Evolutionary conservation across 805 yeast genomes (phyloP), one percentile per base, ranked within the genome.

Genomic region (Zygosaccharomyces lentus): DNA sequence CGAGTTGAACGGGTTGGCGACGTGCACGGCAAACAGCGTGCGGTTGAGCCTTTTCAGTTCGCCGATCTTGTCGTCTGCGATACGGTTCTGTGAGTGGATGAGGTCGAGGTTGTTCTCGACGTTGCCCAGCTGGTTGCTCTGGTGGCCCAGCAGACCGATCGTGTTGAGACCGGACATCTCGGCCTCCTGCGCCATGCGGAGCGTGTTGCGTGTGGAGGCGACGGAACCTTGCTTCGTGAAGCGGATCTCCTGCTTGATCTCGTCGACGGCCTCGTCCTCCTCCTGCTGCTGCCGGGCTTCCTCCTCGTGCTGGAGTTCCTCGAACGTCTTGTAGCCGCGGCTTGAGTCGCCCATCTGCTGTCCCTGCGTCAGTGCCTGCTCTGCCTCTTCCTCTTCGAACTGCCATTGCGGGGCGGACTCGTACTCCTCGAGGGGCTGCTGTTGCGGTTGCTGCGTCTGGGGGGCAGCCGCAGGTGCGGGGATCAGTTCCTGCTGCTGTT

Each of bases 91-190:
- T 2, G 87, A 82, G 48, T 82, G 84, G 43, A 95, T 87, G 45
- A 86, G 69, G 44, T 85, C 78, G 54, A 91, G 70, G 53, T 82
- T 82, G 53, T 79, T 78, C 62, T 93, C 96, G 16, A 90, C 81
- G 58, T 79, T 80, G 64, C 84, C 86, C 52, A 93, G 71, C 40
- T 87, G 74, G 62, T 89, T 96, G 47, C 93, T 81, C 66, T 93
- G 98, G n/a, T 90, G 78, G 21, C 99, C 99, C 40, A 93, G 74
- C 80, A 87, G 80, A 24, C 96, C 97, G 51, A 91, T 67, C 0
- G 97, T 84, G 62, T 91, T 90, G 51, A 82, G 72, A 30, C 88
- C 91, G 5, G 83, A 73, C 49, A 76, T 77, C 58, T 83, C 88
- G 1, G 90, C 89, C 46, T 82, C 83, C 47, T 78, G 76, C 2